Percentiles rank a stretch among this genome's conserved stretches.
These are phyloP conservation scores for Chrysosporium keratinophilum DNA, from an alignment of 2,329 filamentous ascomycete genomes.

Conservation along the genomic window DNA sequence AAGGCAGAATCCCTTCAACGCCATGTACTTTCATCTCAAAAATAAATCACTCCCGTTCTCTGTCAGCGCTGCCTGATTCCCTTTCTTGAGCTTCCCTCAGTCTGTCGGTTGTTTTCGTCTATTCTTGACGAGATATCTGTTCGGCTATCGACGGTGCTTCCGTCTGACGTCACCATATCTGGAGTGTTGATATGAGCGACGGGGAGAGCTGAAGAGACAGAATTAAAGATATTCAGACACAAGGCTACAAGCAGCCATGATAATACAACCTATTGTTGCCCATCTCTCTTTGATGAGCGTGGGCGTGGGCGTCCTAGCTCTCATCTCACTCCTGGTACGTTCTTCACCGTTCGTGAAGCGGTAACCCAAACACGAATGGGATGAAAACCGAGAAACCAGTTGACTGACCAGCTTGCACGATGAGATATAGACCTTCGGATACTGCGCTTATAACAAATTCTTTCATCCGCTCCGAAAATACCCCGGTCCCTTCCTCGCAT, in stretches of 20 bases:
- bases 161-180: slow-evolving; percentile 11
- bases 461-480: slow-evolving; percentile 16
- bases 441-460: slow-evolving; percentile 14
- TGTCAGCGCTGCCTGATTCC: no score
- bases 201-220: slow-evolving; percentile 1
- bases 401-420: neutral
- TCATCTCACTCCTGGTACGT: slow-evolving; percentile 10
- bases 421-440: slow-evolving; percentile 9
- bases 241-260: slow-evolving; percentile 1
- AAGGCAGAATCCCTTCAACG: neutral
- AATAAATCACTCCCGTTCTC: neutral
- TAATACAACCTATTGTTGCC: slow-evolving; percentile 13
- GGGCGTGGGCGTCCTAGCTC: slow-evolving; percentile 7
- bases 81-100: neutral
- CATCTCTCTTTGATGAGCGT: slow-evolving; percentile 11
- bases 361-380: neutral
- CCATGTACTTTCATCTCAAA: neutral
- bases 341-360: neutral
- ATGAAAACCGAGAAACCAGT: neutral
- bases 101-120: neutral
- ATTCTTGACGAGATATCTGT: neutral
- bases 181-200: slow-evolving; percentile 3
- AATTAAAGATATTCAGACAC: neutral
- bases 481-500: slow-evolving; percentile 14
- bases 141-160: slow-evolving; percentile 10